Evolutionary conservation across 2,329 filamentous ascomycete species (phyloP).

Genomic region (Albophoma yamanashiensis): DNA sequence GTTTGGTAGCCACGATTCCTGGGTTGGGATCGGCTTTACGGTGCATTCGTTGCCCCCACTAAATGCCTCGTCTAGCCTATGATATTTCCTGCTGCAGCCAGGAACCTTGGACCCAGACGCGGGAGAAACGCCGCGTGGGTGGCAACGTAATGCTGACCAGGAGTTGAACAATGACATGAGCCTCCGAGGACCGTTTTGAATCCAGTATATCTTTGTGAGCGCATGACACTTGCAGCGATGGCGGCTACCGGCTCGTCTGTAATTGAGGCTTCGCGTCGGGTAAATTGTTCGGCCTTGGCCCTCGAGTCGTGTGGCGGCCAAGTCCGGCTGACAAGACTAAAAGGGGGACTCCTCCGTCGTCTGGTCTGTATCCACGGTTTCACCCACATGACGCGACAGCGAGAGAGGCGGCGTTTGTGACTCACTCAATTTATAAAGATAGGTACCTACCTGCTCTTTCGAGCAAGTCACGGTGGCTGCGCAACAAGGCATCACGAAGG

Average conservation of each 20-base stretch:
- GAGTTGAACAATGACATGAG: background rate
- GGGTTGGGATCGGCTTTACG: background rate
- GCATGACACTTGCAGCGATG: background rate
- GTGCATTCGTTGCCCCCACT: background rate
- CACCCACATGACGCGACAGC: background rate
- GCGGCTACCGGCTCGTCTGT: background rate
- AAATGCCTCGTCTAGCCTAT: background rate
- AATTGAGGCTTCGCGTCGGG: background rate
- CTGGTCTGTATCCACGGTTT: background rate
- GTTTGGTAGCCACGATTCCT: background rate
- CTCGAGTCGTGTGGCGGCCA: background rate
- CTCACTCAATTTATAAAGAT: background rate
- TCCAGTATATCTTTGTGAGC: background rate
- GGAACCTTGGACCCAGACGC: too few relatives aligned
- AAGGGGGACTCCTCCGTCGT: background rate
- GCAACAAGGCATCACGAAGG: background rate
- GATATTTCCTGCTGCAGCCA: too few relatives aligned
- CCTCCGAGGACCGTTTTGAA: background rate
- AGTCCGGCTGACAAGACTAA: background rate
- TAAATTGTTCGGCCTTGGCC: background rate
- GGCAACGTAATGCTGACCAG: background rate
- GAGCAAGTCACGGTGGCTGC: background rate
- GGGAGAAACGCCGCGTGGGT: background rate
- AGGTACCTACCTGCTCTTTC: background rate
- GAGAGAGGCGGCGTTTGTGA: background rate